Conservation (phyloP, 768 basidiomycete species). For the Ramaria sp. region DNA sequence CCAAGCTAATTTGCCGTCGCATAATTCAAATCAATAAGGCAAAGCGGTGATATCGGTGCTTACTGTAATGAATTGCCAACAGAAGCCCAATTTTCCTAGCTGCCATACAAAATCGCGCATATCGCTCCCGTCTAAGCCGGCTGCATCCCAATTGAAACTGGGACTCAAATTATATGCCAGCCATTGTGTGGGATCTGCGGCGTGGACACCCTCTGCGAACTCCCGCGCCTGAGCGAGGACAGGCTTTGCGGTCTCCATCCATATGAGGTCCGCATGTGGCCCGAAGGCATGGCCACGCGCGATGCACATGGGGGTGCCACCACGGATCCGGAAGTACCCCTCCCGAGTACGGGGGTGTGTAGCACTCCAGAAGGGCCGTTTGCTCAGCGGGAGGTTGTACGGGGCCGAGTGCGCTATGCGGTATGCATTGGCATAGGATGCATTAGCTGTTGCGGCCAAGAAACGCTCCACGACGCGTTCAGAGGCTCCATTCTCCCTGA, state of each 20-base stretch:
- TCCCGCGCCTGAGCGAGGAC: conserved; percentile 86
- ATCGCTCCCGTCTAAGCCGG: conserved; percentile 73
- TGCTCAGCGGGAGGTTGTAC: conserved; percentile 48
- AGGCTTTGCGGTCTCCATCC: conserved; percentile 97
- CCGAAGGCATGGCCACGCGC: conserved; percentile 88
- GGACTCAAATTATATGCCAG: conserved; percentile 93
- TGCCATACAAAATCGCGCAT: conserved; percentile 90
- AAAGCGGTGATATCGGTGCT: conserved; percentile 16
- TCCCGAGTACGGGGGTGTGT: conserved; percentile 89
- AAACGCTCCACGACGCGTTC: conserved; percentile 48
- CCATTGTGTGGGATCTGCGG: conserved; percentile 82
- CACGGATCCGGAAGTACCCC: conserved; percentile 95
- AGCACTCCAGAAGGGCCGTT: conserved; percentile 88
- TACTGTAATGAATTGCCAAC: conserved; percentile 99
- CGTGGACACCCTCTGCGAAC: conserved; percentile 83
- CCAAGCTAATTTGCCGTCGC: conserved; percentile 54
- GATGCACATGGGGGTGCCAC: conserved; percentile 90
- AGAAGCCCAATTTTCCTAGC: conserved; percentile 89
- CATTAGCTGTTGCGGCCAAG: conserved; percentile 46
- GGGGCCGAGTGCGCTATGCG: conserved; percentile 60
- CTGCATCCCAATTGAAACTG: conserved; percentile 91
- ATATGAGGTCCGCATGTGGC: conserved; percentile 83
- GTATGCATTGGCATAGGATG: conserved; percentile 60
- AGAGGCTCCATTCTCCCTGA: conserved; percentile 38
- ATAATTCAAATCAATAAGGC: conserved; percentile 9